These are phyloP conservation scores for Silene conica DNA, from an alignment of 148 eudicot species.

Conservation along the genomic window DNA sequence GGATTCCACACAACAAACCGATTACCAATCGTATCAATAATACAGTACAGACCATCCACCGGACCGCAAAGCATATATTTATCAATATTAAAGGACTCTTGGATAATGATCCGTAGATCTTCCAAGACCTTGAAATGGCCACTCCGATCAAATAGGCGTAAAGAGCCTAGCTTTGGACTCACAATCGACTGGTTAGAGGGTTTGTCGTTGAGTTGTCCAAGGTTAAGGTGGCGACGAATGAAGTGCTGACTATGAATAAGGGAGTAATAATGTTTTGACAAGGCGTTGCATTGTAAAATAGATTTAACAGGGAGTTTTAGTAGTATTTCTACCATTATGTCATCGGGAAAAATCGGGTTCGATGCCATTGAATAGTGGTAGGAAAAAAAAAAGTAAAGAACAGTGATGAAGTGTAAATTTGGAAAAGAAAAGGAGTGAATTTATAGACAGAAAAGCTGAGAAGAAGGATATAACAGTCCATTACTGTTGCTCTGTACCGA, in stretches of 20 bases:
- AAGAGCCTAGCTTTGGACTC: background rate
- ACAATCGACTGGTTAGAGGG: background rate
- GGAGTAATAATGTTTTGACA: constrained; percentile 2
- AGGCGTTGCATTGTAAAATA: background rate
- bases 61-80: background rate
- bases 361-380: too few species aligned
- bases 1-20: background rate
- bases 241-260: background rate
- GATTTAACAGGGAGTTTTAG: background rate
- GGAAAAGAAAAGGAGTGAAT: too few species aligned
- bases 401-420: too few species aligned
- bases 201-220: background rate
- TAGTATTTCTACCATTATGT: background rate
- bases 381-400: too few species aligned
- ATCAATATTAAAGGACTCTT: background rate
- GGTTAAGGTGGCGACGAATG: background rate
- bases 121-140: background rate
- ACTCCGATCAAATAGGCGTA: background rate
- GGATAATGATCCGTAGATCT: background rate
- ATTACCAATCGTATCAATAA: background rate
- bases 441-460: too few species aligned
- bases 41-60: background rate
- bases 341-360: too few species aligned
- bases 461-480: too few species aligned
- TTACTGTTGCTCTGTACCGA: too few species aligned